A percentile compares a stretch with the other conserved stretches of the same genome.
phyloP scores from a whole-genome alignment of 2,329 filamentous ascomycete species.

The Botrytis medusae region DNA sequence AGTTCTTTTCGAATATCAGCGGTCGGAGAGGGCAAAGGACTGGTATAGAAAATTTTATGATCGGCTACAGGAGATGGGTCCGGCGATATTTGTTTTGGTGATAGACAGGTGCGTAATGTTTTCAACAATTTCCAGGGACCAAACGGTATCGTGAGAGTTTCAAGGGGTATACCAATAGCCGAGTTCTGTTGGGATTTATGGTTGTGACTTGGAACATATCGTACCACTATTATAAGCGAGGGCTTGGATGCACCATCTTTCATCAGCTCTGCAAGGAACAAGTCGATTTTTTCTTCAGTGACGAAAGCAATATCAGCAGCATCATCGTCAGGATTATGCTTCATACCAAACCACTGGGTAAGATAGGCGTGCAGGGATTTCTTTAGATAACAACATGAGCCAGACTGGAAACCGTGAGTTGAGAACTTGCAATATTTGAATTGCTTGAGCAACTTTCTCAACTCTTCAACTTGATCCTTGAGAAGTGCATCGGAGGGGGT shows the following conservation, averaged over 20 bases:
- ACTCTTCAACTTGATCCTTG: constrained; percentile 5
- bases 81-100: constrained; percentile 2
- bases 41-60: neutral
- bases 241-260: neutral
- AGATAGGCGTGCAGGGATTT: constrained; percentile 15
- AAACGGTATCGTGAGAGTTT: constrained; percentile 19
- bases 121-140: constrained; percentile 20
- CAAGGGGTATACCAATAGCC: constrained; percentile 1
- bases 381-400: neutral
- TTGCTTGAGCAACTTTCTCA: constrained; percentile 4
- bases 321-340: neutral
- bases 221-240: constrained; percentile 17
- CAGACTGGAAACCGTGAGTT: constrained; percentile 10
- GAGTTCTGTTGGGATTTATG: neutral
- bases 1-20: neutral
- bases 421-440: constrained; percentile 8
- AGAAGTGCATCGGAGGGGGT: neutral
- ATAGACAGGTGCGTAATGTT: constrained; percentile 12
- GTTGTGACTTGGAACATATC: constrained; percentile 3
- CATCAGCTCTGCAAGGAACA: neutral
- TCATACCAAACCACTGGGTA: constrained; percentile 8
- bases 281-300: constrained; percentile 4
- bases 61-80: neutral
- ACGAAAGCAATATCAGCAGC: constrained; percentile 14
- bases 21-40: constrained; percentile 2